These are phyloP conservation scores for Podaxis pistillaris DNA, from an alignment of 768 basidiomycete genomes.

Conservation along the genomic window DNA sequence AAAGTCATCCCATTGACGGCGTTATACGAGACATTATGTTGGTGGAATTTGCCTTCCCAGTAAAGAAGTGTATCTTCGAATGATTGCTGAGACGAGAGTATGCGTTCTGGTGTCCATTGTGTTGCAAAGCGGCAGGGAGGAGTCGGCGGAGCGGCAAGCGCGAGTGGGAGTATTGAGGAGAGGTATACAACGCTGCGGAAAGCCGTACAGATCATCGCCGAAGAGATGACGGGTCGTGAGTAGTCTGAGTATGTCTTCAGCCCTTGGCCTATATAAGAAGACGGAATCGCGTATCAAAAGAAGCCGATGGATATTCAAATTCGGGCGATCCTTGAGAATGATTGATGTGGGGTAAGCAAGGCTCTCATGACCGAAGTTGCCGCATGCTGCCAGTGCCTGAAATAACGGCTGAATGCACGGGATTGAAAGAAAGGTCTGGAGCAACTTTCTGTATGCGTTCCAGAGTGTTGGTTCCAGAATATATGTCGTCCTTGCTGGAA, in stretches of 20 bases:
- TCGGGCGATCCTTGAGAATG: background rate
- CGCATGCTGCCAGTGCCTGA: too few species aligned
- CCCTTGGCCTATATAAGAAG: background rate
- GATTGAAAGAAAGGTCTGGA: too few species aligned
- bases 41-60: slow-evolving; percentile 26
- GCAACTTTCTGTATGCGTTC: too few species aligned
- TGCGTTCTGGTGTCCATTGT: slow-evolving; percentile 8
- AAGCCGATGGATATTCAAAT: background rate
- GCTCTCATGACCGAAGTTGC: too few species aligned
- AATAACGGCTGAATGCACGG: too few species aligned
- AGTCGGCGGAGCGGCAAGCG: background rate
- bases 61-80: slow-evolving; percentile 21
- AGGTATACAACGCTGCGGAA: background rate
- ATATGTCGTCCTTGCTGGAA: too few species aligned
- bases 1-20: slow-evolving; percentile 25
- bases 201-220: background rate
- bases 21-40: slow-evolving; percentile 25
- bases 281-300: background rate
- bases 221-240: background rate
- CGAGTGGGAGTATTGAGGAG: background rate
- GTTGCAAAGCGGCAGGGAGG: slow-evolving; percentile 5
- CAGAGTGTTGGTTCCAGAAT: too few species aligned
- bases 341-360: background rate
- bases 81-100: background rate
- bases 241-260: background rate